Percentiles rank a stretch among this genome's conserved stretches.
Evolutionary conservation across 2,329 filamentous ascomycete genomes (phyloP).

Genomic region (Hypoxylon sp.): DNA sequence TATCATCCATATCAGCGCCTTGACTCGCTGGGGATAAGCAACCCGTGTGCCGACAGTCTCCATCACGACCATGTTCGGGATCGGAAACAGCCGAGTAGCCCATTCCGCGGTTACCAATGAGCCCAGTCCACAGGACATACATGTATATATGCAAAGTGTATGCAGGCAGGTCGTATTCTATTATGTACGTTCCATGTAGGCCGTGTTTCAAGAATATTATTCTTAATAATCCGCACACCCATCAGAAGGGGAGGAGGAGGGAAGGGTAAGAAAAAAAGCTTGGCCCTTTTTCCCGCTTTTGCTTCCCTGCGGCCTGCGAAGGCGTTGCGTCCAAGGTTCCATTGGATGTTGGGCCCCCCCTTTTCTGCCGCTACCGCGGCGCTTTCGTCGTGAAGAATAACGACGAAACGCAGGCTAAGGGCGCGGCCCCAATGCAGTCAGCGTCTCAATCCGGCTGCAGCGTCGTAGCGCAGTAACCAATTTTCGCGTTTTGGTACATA

Average conservation of each 20-base stretch:
- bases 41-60: not conserved
- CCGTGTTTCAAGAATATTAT: slow-evolving; percentile 41
- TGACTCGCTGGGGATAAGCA: not conserved
- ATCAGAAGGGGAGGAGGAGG: not conserved
- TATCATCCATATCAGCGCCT: slow-evolving; percentile 10
- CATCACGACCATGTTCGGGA: slow-evolving; percentile 1
- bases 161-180: slow-evolving; percentile 25
- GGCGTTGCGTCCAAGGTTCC: no score
- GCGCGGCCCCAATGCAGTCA: slow-evolving; percentile 39
- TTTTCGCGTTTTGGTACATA: not conserved
- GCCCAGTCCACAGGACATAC: not conserved
- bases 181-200: not conserved
- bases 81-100: slow-evolving; percentile 31
- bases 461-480: slow-evolving; percentile 29
- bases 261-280: slow-evolving; percentile 31
- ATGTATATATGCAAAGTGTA: not conserved
- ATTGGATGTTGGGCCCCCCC: slow-evolving; percentile 19
- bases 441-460: slow-evolving; percentile 38
- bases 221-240: slow-evolving; percentile 34
- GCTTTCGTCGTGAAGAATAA: slow-evolving; percentile 23
- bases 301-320: slow-evolving; percentile 19
- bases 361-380: slow-evolving; percentile 29
- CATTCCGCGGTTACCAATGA: slow-evolving; percentile 10
- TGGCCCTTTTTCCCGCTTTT: slow-evolving; percentile 14
- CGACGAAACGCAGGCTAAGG: not conserved